A percentile compares a stretch with the other conserved stretches of the same genome.
Evolutionary conservation across 768 basidiomycete species (phyloP).

Genomic region (Agaricus blazei): DNA sequence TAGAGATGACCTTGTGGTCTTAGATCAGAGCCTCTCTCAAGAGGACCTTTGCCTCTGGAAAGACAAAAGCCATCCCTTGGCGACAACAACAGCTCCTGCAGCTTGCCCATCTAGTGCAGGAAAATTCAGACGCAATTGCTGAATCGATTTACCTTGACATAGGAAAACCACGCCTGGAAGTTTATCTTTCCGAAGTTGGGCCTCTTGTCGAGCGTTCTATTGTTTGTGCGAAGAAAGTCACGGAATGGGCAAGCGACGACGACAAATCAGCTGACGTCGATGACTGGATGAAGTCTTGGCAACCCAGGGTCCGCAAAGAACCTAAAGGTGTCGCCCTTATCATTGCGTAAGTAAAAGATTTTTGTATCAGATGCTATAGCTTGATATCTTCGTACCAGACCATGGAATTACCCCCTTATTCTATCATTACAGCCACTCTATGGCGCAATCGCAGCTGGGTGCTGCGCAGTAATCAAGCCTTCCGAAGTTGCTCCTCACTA

Average conservation of each 20-base stretch:
- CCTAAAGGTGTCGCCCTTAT: slow-evolving; percentile 61
- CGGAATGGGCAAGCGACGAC: slow-evolving; percentile 52
- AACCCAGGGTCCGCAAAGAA: slow-evolving; percentile 45
- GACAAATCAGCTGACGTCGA: slow-evolving; percentile 28
- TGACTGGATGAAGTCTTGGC: slow-evolving; percentile 46
- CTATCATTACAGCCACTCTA: slow-evolving; percentile 53
- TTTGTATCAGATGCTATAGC: not conserved
- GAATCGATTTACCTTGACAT: slow-evolving; percentile 46
- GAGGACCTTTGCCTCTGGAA: slow-evolving; percentile 7
- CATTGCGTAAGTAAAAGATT: slow-evolving; percentile 45
- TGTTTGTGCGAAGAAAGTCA: slow-evolving; percentile 42
- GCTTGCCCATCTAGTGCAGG: slow-evolving; percentile 55
- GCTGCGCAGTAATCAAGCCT: slow-evolving; percentile 60
- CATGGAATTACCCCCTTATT: slow-evolving; percentile 64
- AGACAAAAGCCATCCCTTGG: slow-evolving; percentile 39
- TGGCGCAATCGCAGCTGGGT: slow-evolving; percentile 74
- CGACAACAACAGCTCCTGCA: slow-evolving; percentile 61
- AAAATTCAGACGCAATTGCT: slow-evolving; percentile 51
- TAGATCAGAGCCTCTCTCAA: slow-evolving; percentile 6
- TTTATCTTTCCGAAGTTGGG: slow-evolving; percentile 39
- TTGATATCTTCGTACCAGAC: slow-evolving; percentile 27
- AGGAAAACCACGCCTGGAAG: slow-evolving; percentile 40
- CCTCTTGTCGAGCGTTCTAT: slow-evolving; percentile 36
- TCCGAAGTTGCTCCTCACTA: slow-evolving; percentile 55
- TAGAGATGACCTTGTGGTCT: not conserved